Evolutionary conservation across 352 stramenopile genomes (phyloP), one percentile per base, ranked within the genome.

Genomic region (Halophytophthora polymorphica): DNA sequence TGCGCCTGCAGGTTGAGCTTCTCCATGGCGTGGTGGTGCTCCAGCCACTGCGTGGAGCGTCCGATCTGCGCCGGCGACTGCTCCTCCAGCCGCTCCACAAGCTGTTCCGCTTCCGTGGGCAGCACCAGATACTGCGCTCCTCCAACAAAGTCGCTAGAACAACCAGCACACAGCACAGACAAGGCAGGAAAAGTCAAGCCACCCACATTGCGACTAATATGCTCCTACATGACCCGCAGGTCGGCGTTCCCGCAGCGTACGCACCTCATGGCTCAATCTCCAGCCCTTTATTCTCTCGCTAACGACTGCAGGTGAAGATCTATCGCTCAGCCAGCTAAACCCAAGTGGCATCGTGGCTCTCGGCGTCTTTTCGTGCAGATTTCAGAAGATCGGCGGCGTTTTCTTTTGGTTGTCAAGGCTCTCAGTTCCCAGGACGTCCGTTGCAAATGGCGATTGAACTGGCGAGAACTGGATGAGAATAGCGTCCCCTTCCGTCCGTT

Each of bases 1-100:
- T 97, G 88, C 23, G 90, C 86, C 58, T 98, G 92, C 10, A 97
- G 45, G 49, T 98, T 98, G 40, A 98, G 64, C 59, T 96, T 97
- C 59, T 98, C 86, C 45, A 98, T 71, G 10, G 53, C 53, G 41
- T 91, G 64, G 59, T 98, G 90, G 54, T 98, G 77, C 25, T 81
- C 47, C 35, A 98, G 79, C 90, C 93, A 98, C 39, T 71, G 51
- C 2, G 58, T 61, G 6, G 61, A 65, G 18, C 45, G 29, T 2
- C 88, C 90, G 41, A 97, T 79, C 4, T 61, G 51, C 6, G 88
- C 71, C 2, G 90, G 39, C 0, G 64, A 58, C 55, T 95, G 75
- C 31, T 80, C 64, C 21, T 61, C 38, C 17, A 97, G 55, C 12
- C 62, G 56, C 53, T 96, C 83, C n/a, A 96, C 71, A 37, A 94